A percentile compares a stretch with the other conserved stretches of the same genome.
Conservation (phyloP, 1,284 basidiomycete species). For the Limonomyces culmigenus region DNA sequence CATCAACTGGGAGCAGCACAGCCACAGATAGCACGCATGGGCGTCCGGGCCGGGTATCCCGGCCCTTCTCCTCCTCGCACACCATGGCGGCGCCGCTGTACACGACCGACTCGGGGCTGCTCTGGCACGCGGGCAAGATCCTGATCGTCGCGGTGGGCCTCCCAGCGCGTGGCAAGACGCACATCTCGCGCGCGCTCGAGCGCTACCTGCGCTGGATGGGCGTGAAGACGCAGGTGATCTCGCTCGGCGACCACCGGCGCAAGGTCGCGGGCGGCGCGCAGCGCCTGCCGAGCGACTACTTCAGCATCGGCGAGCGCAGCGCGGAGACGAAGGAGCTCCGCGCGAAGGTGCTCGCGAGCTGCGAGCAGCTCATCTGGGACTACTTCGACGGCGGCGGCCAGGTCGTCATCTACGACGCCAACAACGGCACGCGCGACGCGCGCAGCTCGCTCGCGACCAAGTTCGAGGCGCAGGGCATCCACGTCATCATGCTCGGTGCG, state of each 20-base stretch:
- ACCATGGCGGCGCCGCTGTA: constrained; percentile 81
- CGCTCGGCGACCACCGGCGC: constrained; percentile 87
- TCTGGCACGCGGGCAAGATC: constrained; percentile 93
- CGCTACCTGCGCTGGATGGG: constrained; percentile 97
- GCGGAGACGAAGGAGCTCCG: constrained; percentile 68
- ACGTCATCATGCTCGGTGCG: constrained; percentile 86
- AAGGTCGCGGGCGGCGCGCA: constrained; percentile 81
- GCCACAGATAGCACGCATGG: no score
- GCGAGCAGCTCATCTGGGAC: constrained; percentile 80
- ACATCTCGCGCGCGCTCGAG: constrained; percentile 89
- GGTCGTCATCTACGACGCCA: constrained; percentile 99
- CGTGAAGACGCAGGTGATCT: constrained; percentile 89
- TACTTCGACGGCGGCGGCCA: constrained; percentile 84
- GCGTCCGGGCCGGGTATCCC: no score
- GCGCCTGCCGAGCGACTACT: constrained; percentile 85
- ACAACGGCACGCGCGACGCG: constrained; percentile 67
- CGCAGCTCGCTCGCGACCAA: constrained; percentile 66
- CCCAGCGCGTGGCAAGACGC: constrained; percentile 90
- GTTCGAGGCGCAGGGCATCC: constrained; percentile 71
- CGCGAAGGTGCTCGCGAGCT: constrained; percentile 56
- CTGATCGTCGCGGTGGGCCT: constrained; percentile 84
- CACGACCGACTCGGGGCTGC: constrained; percentile 67
- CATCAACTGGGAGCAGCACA: no score
- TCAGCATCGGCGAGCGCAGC: constrained; percentile 66
- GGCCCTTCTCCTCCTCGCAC: no score